These are phyloP conservation scores for Helianthus tuberosus DNA, from an alignment of 129 eudicot species.

Conservation along the genomic window DNA sequence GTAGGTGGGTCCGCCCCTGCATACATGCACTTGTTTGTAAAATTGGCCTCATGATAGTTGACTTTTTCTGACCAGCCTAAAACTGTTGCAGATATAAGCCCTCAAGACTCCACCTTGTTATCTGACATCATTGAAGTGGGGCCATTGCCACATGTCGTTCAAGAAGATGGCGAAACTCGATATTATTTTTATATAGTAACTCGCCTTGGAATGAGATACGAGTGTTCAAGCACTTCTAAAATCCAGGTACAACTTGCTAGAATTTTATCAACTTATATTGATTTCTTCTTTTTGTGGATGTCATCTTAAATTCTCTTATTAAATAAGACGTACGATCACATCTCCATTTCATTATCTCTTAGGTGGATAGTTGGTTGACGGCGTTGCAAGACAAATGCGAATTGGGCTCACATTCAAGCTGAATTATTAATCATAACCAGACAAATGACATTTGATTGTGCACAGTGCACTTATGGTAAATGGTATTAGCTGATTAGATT, in stretches of 20 bases:
- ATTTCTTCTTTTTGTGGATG: not conserved
- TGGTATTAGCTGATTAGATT: conserved; percentile 21
- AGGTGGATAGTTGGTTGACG: conserved; percentile 85
- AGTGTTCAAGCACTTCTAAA: conserved; percentile 78
- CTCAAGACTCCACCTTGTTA: conserved; percentile 81
- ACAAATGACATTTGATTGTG: conserved; percentile 13
- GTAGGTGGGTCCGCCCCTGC: too few species aligned
- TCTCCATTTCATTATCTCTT: conserved; percentile 8
- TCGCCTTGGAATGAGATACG: conserved; percentile 76
- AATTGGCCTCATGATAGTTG: conserved; percentile 13
- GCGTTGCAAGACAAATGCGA: conserved; percentile 65
- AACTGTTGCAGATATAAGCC: conserved; percentile 77
- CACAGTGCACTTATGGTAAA: conserved; percentile 18
- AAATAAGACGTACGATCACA: not conserved
- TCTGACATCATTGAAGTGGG: conserved; percentile 88
- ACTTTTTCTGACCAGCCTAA: conserved; percentile 17
- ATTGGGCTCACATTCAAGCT: conserved; percentile 31
- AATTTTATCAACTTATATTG: not conserved
- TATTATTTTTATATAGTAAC: conserved; percentile 76
- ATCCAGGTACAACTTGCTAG: conserved; percentile 53
- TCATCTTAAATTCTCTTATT: not conserved
- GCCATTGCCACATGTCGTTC: conserved; percentile 55
- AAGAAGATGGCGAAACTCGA: conserved; percentile 71
- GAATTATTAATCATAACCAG: conserved; percentile 8
- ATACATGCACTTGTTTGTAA: conserved; percentile 12